These are phyloP conservation scores for Nicotiana noctiflora DNA, from an alignment of 257 asterid genomes.

Conservation along the genomic window DNA sequence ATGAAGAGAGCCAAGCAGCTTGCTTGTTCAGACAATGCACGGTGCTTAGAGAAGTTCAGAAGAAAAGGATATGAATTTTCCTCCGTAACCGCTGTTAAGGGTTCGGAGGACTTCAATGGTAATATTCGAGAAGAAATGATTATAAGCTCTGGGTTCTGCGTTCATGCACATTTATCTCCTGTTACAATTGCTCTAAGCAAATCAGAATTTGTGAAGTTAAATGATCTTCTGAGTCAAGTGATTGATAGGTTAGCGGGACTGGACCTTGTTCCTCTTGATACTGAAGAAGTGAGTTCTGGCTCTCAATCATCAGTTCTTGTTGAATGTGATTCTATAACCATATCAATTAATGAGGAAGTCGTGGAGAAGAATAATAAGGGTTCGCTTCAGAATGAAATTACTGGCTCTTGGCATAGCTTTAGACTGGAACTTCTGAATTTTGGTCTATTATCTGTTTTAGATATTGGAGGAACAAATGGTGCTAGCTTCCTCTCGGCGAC, in stretches of 20 bases:
- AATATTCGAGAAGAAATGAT: constrained; percentile 56
- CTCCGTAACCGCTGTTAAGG: constrained; percentile 68
- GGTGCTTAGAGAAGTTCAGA: constrained; percentile 40
- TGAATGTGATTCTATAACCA: constrained; percentile 56
- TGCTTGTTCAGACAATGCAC: constrained; percentile 64
- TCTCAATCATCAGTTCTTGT: constrained; percentile 62
- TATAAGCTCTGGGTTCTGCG: constrained; percentile 55
- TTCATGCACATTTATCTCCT: constrained; percentile 60
- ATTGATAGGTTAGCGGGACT: constrained; percentile 32
- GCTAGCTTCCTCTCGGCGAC: constrained; percentile 61
- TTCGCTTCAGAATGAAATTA: constrained; percentile 60
- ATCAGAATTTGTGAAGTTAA: constrained; percentile 45
- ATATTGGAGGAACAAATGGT: constrained; percentile 65
- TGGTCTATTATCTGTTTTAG: constrained; percentile 61
- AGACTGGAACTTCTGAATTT: constrained; percentile 59
- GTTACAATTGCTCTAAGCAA: constrained; percentile 39
- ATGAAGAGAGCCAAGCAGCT: constrained; percentile 68
- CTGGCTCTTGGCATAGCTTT: constrained; percentile 79
- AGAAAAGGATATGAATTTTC: constrained; percentile 67
- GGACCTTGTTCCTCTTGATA: constrained; percentile 33
- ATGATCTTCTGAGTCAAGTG: constrained; percentile 48
- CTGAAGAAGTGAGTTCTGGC: constrained; percentile 29
- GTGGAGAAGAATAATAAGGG: constrained; percentile 37
- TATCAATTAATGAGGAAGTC: constrained; percentile 41
- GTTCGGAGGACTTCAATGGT: constrained; percentile 45